Conservation (phyloP, 257 asterid genomes). For the Scutellaria galericulata region DNA sequence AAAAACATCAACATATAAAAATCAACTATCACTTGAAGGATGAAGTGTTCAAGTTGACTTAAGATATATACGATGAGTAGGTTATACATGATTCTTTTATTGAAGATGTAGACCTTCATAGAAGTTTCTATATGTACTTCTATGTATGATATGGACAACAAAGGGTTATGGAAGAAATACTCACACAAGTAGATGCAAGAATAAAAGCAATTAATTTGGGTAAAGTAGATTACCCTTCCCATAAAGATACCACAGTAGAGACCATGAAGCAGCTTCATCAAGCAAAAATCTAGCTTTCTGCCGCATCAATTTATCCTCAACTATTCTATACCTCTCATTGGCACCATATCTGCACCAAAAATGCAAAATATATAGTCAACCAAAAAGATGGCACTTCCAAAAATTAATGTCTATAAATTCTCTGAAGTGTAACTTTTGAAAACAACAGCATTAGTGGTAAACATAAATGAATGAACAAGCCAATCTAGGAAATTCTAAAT, state of each 20-base stretch:
- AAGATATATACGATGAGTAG: conserved; percentile 19
- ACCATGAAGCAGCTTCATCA: conserved; percentile 99
- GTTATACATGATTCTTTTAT: conserved; percentile 27
- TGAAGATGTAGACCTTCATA: conserved; percentile 18
- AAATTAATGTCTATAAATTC: conserved; percentile 16
- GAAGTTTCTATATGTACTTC: conserved; percentile 11
- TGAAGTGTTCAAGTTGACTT: conserved; percentile 25
- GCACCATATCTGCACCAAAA: conserved; percentile 77
- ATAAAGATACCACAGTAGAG: conserved; percentile 91
- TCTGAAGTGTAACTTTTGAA: conserved; percentile 5
- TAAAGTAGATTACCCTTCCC: conserved; percentile 74
- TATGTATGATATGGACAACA: conserved; percentile 3
- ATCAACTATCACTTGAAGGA: conserved; percentile 13
- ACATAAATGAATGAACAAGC: conserved; percentile 7
- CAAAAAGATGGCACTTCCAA: conserved; percentile 15
- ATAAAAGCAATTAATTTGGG: not conserved
- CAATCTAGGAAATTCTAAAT: conserved; percentile 2
- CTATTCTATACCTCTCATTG: conserved; percentile 74
- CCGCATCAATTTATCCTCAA: conserved; percentile 92
- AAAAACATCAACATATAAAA: conserved; percentile 18
- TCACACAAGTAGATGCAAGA: conserved; percentile 8
- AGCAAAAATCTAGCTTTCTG: conserved; percentile 83
- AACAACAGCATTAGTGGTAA: conserved; percentile 6
- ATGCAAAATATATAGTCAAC: conserved; percentile 6
- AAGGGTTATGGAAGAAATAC: conserved; percentile 9